Evolutionary conservation across 805 yeast species (phyloP).

Genomic region (Teunomyces panamensis): DNA sequence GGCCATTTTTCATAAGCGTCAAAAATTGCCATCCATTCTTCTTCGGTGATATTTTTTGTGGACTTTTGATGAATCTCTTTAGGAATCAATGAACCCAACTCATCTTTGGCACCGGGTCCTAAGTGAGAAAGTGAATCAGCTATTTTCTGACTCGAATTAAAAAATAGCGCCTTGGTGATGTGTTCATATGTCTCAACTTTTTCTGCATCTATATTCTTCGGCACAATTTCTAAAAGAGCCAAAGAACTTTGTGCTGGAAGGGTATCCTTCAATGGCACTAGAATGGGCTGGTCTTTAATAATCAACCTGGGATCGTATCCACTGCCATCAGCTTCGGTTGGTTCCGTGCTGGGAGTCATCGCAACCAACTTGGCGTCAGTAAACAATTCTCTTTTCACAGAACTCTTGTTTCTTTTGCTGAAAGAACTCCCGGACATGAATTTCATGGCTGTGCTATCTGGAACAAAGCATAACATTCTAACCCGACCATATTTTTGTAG

Average conservation of each 20-base stretch:
- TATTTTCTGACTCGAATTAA: slow-evolving; percentile 40
- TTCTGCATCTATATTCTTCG: slow-evolving; percentile 31
- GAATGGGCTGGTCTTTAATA: slow-evolving; percentile 35
- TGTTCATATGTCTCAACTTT: slow-evolving; percentile 62
- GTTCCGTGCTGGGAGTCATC: slow-evolving; percentile 22
- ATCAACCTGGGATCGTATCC: slow-evolving; percentile 36
- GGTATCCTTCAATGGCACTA: slow-evolving; percentile 24
- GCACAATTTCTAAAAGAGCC: slow-evolving; percentile 56
- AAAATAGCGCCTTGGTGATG: slow-evolving; percentile 40
- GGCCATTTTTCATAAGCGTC: slow-evolving; percentile 72
- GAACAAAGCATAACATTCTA: slow-evolving; percentile 67
- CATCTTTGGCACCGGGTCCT: slow-evolving; percentile 80
- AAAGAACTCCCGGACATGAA: slow-evolving; percentile 56
- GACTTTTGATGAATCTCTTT: slow-evolving; percentile 39
- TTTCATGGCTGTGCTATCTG: slow-evolving; percentile 54
- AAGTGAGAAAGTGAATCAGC: slow-evolving; percentile 48
- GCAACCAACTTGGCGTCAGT: slow-evolving; percentile 61
- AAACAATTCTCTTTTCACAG: slow-evolving; percentile 63
- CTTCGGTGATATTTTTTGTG: slow-evolving; percentile 48
- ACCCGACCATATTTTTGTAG: slow-evolving; percentile 67
- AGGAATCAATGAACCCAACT: slow-evolving; percentile 30
- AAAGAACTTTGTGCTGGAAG: slow-evolving; percentile 36
- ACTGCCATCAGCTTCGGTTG: slow-evolving; percentile 24
- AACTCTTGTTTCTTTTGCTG: slow-evolving; percentile 54
- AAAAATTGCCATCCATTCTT: slow-evolving; percentile 54